phyloP scores from a whole-genome alignment of 768 basidiomycete genomes.

The Boletus fagicola region DNA sequence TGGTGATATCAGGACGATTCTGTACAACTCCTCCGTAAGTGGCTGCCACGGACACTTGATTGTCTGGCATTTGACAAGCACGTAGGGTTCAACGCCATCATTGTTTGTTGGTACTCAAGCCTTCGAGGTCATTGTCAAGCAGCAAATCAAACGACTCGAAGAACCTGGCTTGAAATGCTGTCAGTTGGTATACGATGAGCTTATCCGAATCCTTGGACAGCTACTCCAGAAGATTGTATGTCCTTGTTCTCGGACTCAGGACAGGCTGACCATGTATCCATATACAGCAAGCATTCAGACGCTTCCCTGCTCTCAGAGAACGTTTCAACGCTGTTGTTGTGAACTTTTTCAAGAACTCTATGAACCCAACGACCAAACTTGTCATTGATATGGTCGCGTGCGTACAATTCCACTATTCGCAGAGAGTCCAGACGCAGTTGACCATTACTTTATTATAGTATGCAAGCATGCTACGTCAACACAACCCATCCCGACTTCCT shows the following conservation, averaged over 20 bases:
- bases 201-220: constrained; percentile 93
- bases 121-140: constrained; percentile 98
- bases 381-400: constrained; percentile 90
- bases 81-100: constrained; percentile 89
- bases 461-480: constrained; percentile 99
- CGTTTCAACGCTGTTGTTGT: constrained; percentile 96
- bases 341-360: constrained; percentile 92
- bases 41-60: neutral
- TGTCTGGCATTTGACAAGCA: neutral
- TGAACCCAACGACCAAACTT: constrained; percentile 93
- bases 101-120: constrained; percentile 96
- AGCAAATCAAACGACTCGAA: constrained; percentile 96
- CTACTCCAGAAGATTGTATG: constrained; percentile 85
- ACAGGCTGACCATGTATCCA: constrained; percentile 1
- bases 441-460: constrained; percentile 43
- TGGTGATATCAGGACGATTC: constrained; percentile 90
- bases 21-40: constrained; percentile 96
- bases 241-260: constrained; percentile 11
- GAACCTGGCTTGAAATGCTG: constrained; percentile 94
- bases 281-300: constrained; percentile 86
- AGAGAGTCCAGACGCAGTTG: constrained; percentile 1
- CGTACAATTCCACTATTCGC: constrained; percentile 32
- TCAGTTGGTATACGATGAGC: constrained; percentile 93
- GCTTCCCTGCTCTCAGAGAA: constrained; percentile 94
- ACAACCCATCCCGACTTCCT: constrained; percentile 99